phyloP scores from a whole-genome alignment of 495 filamentous ascomycete species.

The Lophium mytilinum region DNA sequence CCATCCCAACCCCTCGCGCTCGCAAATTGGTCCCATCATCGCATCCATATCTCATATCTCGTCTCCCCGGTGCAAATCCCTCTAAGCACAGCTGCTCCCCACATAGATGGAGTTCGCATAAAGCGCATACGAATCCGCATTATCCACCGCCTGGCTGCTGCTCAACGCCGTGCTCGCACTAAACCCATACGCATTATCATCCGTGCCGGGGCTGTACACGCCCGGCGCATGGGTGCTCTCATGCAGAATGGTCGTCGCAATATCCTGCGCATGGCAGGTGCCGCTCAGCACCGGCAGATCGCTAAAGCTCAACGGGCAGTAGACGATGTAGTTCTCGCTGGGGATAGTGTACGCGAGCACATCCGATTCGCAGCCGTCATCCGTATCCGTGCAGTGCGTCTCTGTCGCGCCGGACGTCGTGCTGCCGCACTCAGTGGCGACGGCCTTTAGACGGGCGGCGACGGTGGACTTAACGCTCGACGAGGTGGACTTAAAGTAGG shows the following conservation, averaged over 20 bases:
- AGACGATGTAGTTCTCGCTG: slow-evolving; percentile 43
- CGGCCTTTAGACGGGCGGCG: slow-evolving; percentile 41
- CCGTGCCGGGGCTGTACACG: slow-evolving; percentile 44
- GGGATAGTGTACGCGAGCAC: slow-evolving; percentile 53
- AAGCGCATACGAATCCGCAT: slow-evolving; percentile 57
- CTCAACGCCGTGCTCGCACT: slow-evolving; percentile 38
- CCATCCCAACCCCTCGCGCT: too few species aligned
- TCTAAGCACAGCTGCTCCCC: too few species aligned
- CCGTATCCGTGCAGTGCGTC: slow-evolving; percentile 47
- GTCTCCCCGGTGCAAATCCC: too few species aligned
- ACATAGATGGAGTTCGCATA: slow-evolving; percentile 41
- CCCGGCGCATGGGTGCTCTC: slow-evolving; percentile 55
- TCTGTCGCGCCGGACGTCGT: slow-evolving; percentile 37
- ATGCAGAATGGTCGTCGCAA: slow-evolving; percentile 52
- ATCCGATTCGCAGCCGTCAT: slow-evolving; percentile 41
- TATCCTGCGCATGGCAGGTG: slow-evolving; percentile 51
- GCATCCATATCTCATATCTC: too few species aligned
- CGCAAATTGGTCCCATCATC: too few species aligned
- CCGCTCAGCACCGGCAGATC: slow-evolving; percentile 38
- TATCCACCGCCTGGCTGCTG: slow-evolving; percentile 42
- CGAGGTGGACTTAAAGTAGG: slow-evolving; percentile 56
- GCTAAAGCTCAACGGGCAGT: slow-evolving; percentile 50
- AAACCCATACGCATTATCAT: slow-evolving; percentile 55
- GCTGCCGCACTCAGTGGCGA: slow-evolving; percentile 45
- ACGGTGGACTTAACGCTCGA: slow-evolving; percentile 40